Evolutionary conservation across 306 rosid species (phyloP), one percentile per base, ranked within the genome.

Genomic region (Fragaria iinumae): DNA sequence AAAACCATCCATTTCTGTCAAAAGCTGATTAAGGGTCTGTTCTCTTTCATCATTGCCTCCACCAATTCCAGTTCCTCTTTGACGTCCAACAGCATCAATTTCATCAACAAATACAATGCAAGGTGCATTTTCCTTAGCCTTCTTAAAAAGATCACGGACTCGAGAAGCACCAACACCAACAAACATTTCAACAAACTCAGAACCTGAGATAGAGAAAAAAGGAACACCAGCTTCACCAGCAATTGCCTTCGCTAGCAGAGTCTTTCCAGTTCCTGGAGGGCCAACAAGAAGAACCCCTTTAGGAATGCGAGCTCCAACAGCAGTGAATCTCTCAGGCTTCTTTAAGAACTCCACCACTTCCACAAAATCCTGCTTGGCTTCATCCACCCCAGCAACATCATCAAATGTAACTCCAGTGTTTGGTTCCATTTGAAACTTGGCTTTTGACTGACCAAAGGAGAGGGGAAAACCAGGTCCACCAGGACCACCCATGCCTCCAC

Each of bases 171-270:
- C 98, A 78, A 95, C 90, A 87, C 98, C 98, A n/a, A 95, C 98
- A 76, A 95, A 92, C 98, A 95, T 95, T 89, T 95, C 97, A 64
- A 95, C 98, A 62, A 95, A 92, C 85, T 92, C 98, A 41, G 98
- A 95, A 79, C 98, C 98, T 10, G 99, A 95, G 83, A 95, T 95
- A 34, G 99, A 95, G 85, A 95, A 95, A 81, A 95, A 95, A 34
- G 97, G 99, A 71, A 95, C 99, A 53, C 97, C 97, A 70, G 99
- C 99, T 90, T 95, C 99, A 55, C 99, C 97, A 9, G 99, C 99
- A 83, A 95, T 92, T 45, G 99, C 99, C 87, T 92, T 92, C 29
- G 97, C 99, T 77, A 95, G 85, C 50, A 95, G 81, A 12, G 99
- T 95, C 88, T 95, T 95, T 55, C 99, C 99, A 20, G 99, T 95